Conservation (phyloP, 225 moss, liverwort and hornwort genomes). For the Lunularia cruciata region DNA sequence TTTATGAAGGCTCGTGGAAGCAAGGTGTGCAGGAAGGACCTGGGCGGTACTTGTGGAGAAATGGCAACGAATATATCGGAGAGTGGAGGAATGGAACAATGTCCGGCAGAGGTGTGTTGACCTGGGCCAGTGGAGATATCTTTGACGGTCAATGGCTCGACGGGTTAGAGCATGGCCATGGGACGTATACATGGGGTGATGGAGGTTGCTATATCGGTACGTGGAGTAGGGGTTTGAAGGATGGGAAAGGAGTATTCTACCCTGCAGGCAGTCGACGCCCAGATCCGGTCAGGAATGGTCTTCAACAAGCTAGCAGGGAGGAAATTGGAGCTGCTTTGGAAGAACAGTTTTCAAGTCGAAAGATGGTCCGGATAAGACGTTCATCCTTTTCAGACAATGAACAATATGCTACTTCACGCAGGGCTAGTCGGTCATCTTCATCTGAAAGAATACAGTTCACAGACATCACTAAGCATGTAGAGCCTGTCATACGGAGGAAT, state of each 20-base stretch:
- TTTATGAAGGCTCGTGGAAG: conserved; percentile 93
- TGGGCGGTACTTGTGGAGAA: conserved; percentile 84
- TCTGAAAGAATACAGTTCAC: conserved; percentile 59
- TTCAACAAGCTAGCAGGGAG: conserved; percentile 23
- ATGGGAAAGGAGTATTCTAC: conserved; percentile 95
- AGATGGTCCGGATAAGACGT: conserved; percentile 17
- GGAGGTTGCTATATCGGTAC: conserved; percentile 88
- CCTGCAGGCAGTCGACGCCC: conserved; percentile 67
- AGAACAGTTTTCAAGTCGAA: conserved; percentile 30
- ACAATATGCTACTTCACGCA: conserved; percentile 31
- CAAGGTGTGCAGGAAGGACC: conserved; percentile 88
- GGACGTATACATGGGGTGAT: conserved; percentile 81
- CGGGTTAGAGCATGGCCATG: conserved; percentile 95
- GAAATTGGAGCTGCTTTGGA: conserved; percentile 34
- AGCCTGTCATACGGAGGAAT: conserved; percentile 40
- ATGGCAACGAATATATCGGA: conserved; percentile 89
- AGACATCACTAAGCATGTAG: conserved; percentile 60
- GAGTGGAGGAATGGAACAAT: conserved; percentile 91
- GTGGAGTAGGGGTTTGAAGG: conserved; percentile 96
- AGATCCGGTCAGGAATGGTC: conserved; percentile 46
- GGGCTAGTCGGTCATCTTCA: conserved; percentile 69
- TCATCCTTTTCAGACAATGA: conserved; percentile 49
- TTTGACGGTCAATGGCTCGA: conserved; percentile 98
- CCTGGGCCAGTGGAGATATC: conserved; percentile 86
- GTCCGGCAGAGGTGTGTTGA: conserved; percentile 80